These are phyloP conservation scores for Wickerhamomyces subpelliculosus DNA, from an alignment of 805 yeast species.

Conservation along the genomic window DNA sequence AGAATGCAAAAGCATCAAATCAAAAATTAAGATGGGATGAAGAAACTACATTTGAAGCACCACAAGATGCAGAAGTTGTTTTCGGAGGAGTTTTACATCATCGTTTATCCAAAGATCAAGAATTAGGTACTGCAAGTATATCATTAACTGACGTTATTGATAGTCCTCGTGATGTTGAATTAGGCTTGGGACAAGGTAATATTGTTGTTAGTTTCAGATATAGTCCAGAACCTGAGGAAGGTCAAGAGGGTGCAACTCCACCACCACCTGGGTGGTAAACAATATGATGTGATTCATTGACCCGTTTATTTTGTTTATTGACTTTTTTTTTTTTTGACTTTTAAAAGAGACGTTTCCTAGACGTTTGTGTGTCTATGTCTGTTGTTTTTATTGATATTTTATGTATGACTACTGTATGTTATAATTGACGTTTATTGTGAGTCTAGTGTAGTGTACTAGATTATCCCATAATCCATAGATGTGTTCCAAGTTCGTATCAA, in stretches of 20 bases:
- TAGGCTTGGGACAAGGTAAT: conserved; percentile 32
- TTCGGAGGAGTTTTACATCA: conserved; percentile 63
- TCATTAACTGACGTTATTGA: conserved; percentile 44
- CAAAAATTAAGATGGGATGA: conserved; percentile 55
- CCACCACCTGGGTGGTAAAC: conserved; percentile 15
- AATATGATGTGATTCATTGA: not conserved
- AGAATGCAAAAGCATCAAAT: conserved; percentile 41
- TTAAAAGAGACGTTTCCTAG: too few relatives aligned
- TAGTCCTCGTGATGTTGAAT: conserved; percentile 32
- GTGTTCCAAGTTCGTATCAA: too few relatives aligned
- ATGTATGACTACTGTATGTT: not conserved
- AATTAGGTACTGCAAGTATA: conserved; percentile 53
- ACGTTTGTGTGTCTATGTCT: too few relatives aligned
- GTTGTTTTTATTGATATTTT: too few relatives aligned
- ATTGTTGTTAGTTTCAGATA: conserved; percentile 37
- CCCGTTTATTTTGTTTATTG: not conserved
- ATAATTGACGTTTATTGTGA: not conserved
- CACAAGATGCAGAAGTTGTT: conserved; percentile 50
- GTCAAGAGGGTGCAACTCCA: conserved; percentile 7
- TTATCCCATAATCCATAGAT: not conserved
- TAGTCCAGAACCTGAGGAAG: conserved; percentile 17
- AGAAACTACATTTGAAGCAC: conserved; percentile 57
- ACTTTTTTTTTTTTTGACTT: not conserved
- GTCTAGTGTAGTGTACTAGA: not conserved
- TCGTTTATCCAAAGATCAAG: conserved; percentile 62